These are phyloP conservation scores for Alternaria dauci DNA, from an alignment of 2,329 filamentous ascomycete genomes.

Conservation along the genomic window DNA sequence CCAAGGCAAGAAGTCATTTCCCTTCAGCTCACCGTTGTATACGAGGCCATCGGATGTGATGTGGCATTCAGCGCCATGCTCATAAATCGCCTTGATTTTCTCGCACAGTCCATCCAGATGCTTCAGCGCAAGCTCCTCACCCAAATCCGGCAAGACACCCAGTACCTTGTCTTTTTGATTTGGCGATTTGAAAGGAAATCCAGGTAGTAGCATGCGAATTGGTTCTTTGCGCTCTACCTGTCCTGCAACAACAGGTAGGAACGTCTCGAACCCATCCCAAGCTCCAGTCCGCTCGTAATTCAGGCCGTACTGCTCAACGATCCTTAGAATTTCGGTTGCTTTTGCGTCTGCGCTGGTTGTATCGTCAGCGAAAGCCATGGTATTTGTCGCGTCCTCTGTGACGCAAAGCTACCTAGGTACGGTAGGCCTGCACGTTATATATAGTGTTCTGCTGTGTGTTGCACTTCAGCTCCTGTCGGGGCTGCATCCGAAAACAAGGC, in stretches of 20 bases:
- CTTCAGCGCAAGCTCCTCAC: slow-evolving; percentile 55
- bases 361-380: neutral
- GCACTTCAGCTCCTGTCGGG: slow-evolving; percentile 2
- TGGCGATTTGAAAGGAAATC: slow-evolving; percentile 70
- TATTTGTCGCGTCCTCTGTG: neutral
- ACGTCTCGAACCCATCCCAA: slow-evolving; percentile 37
- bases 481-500: slow-evolving; percentile 5
- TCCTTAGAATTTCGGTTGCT: slow-evolving; percentile 26
- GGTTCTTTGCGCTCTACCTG: slow-evolving; percentile 32
- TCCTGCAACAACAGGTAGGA: slow-evolving; percentile 27
- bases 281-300: slow-evolving; percentile 35
- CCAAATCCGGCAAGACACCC: slow-evolving; percentile 55
- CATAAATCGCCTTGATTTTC: slow-evolving; percentile 52
- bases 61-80: slow-evolving; percentile 52
- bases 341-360: slow-evolving; percentile 1
- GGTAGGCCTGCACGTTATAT: neutral
- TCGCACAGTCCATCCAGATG: slow-evolving; percentile 54
- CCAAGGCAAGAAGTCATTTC: neutral
- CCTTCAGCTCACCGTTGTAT: slow-evolving; percentile 44
- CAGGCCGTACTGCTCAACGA: slow-evolving; percentile 35
- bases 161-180: slow-evolving; percentile 65
- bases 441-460: slow-evolving; percentile 1
- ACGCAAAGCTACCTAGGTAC: neutral
- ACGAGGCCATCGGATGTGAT: slow-evolving; percentile 57
- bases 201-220: slow-evolving; percentile 56